phyloP scores from a whole-genome alignment of 2,329 filamentous ascomycete species.

The Tolypocladium ophioglossoides region DNA sequence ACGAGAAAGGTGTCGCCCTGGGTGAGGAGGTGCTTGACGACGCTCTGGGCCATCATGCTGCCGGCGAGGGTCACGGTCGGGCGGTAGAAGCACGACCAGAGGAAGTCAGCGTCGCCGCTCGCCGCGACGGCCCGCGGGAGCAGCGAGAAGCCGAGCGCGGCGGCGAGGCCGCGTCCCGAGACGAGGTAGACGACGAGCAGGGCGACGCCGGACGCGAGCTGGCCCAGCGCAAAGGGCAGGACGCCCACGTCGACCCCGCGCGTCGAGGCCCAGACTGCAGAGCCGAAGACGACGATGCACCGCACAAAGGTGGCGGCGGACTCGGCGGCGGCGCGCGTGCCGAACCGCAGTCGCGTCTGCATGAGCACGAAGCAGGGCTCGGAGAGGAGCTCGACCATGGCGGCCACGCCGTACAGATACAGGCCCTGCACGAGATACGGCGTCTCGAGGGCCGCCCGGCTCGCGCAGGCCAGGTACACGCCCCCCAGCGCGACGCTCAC shows the following conservation, averaged over 20 bases:
- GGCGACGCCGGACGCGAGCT: slow-evolving; percentile 62
- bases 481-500: slow-evolving; percentile 54
- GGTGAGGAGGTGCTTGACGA: slow-evolving; percentile 87
- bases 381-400: slow-evolving; percentile 64
- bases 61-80: slow-evolving; percentile 61
- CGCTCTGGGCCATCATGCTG: slow-evolving; percentile 79
- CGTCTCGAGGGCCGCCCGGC: slow-evolving; percentile 38
- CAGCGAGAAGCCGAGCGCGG: slow-evolving; percentile 56
- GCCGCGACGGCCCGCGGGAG: slow-evolving; percentile 32
- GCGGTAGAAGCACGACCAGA: slow-evolving; percentile 53
- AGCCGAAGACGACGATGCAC: slow-evolving; percentile 62
- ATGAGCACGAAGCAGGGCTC: slow-evolving; percentile 87
- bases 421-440: slow-evolving; percentile 51
- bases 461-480: slow-evolving; percentile 52
- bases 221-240: slow-evolving; percentile 80
- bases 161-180: slow-evolving; percentile 47
- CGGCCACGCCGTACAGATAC: slow-evolving; percentile 43
- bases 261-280: slow-evolving; percentile 52
- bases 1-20: slow-evolving; percentile 91
- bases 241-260: slow-evolving; percentile 51
- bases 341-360: slow-evolving; percentile 72
- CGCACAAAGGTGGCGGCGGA: slow-evolving; percentile 69
- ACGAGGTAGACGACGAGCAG: slow-evolving; percentile 61
- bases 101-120: slow-evolving; percentile 26
- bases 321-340: slow-evolving; percentile 72